These are phyloP conservation scores for Tetraselmis chui DNA, from an alignment of 139 green algal species.

Conservation along the genomic window DNA sequence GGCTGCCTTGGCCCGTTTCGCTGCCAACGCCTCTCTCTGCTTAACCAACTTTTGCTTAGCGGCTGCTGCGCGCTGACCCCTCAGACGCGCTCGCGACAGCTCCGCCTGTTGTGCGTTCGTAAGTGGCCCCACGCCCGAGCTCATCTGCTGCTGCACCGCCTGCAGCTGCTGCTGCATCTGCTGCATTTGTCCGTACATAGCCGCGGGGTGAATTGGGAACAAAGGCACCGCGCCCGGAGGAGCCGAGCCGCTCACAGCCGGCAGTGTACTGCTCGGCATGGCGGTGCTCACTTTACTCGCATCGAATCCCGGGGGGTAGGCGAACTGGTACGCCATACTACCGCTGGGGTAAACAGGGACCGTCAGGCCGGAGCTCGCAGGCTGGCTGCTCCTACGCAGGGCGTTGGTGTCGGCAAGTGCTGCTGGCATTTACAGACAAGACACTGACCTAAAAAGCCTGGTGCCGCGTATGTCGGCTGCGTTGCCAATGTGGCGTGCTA, in stretches of 20 bases:
- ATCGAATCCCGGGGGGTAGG: background rate
- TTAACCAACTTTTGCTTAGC: slow-evolving; percentile 22
- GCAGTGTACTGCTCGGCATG: too few relatives aligned
- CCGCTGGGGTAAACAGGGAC: background rate
- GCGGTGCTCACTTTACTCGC: background rate
- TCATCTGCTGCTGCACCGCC: slow-evolving; percentile 1
- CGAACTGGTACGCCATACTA: background rate
- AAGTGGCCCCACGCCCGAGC: background rate
- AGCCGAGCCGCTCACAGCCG: background rate
- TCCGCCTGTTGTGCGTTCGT: slow-evolving; percentile 31
- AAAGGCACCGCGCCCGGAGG: background rate
- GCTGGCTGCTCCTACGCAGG: background rate
- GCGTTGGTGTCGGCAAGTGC: background rate
- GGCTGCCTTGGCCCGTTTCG: slow-evolving; percentile 24
- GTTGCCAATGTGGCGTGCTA: too few relatives aligned
- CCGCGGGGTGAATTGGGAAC: background rate
- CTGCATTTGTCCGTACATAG: background rate
- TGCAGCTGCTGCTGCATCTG: background rate
- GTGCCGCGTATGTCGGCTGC: too few relatives aligned
- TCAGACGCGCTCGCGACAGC: slow-evolving; percentile 30
- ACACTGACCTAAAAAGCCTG: too few relatives aligned
- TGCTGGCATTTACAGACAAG: background rate
- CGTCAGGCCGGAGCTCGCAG: background rate
- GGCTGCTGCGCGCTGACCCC: slow-evolving; percentile 30
- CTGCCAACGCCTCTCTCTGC: slow-evolving; percentile 9